Evolutionary conservation across 306 rosid genomes (phyloP), one percentile per base, ranked within the genome.

Genomic region (Lathyrus tuberosus): DNA sequence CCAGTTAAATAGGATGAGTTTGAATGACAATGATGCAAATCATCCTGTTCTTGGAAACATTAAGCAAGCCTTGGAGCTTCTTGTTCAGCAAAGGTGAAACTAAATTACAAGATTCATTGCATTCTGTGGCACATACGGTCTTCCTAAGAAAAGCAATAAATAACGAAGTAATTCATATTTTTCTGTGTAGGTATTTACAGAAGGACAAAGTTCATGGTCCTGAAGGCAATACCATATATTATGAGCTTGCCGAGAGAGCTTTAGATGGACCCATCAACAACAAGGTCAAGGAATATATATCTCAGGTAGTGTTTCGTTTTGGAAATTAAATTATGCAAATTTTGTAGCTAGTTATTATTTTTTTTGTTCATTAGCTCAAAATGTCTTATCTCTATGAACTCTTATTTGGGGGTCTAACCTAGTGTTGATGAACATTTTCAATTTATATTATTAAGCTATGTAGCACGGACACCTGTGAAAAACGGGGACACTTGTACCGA

Each of bases 211-310:
- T 87, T 66, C 86, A 59, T 75, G 96, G 92, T 20, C 92, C 96
- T 74, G 98, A 94, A 63, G 97, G 96, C 67, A 85, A 71, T 74
- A 77, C 69, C 56, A 33, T 76, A 31, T 78, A 81, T 59, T 94
- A 90, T 76, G 98, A 90, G 85, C 98, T 94, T 75, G 98, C 97
- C 20, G 97, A 94, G 85, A 90, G 97, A 80, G 87, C 96, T 62
- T 73, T 78, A 72, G 93, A 87, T 76, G 86, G 79, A 44, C 85
- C 82, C 59, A 62, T 88, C 49, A 75, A 52, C 48, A 82, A 82
- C 70, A 87, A 48, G 83, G 74, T 91, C 48, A 88, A 94, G 80
- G 88, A 89, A 69, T 78, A 88, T 62, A 78, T 87, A 76, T 80
- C 94, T 62, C 85, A 94, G 95, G 97, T 93, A 78, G 10, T 72